These are phyloP conservation scores for Tolypocladium inflatum DNA, from an alignment of 2,329 filamentous ascomycete genomes.

Conservation along the genomic window DNA sequence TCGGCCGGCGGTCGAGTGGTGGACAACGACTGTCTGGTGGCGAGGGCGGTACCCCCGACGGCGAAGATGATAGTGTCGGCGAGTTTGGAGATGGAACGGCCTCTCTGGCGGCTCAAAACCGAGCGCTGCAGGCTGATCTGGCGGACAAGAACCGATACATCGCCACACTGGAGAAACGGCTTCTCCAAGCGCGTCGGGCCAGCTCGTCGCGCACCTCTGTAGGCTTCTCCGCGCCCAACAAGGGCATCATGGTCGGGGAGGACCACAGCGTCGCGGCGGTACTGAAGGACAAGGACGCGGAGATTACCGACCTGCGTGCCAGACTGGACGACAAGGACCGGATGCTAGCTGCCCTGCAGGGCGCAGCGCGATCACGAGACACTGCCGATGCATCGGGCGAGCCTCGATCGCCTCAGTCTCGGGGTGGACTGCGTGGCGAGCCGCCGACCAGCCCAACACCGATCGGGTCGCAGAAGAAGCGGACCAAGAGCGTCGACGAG, in stretches of 20 bases:
- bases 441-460: constrained; percentile 12
- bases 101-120: constrained; percentile 73
- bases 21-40: constrained; percentile 34
- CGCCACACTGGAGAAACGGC: constrained; percentile 79
- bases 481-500: constrained; percentile 70
- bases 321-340: constrained; percentile 89
- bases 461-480: constrained; percentile 31
- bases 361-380: constrained; percentile 76
- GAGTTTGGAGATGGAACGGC: constrained; percentile 84
- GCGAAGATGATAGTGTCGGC: constrained; percentile 59
- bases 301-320: constrained; percentile 84
- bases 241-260: constrained; percentile 63
- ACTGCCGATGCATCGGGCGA: constrained; percentile 52
- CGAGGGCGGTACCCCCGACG: constrained; percentile 36
- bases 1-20: constrained; percentile 42
- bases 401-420: constrained; percentile 17
- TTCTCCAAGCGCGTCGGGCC: constrained; percentile 81
- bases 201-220: constrained; percentile 83
- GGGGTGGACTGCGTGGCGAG: constrained; percentile 6
- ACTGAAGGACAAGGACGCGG: constrained; percentile 80
- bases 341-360: constrained; percentile 82
- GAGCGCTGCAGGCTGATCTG: constrained; percentile 87
- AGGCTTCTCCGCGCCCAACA: constrained; percentile 52
- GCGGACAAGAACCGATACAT: constrained; percentile 98
- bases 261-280: constrained; percentile 64